Conservation (phyloP, 805 yeast species). For the Candida succiphila region DNA sequence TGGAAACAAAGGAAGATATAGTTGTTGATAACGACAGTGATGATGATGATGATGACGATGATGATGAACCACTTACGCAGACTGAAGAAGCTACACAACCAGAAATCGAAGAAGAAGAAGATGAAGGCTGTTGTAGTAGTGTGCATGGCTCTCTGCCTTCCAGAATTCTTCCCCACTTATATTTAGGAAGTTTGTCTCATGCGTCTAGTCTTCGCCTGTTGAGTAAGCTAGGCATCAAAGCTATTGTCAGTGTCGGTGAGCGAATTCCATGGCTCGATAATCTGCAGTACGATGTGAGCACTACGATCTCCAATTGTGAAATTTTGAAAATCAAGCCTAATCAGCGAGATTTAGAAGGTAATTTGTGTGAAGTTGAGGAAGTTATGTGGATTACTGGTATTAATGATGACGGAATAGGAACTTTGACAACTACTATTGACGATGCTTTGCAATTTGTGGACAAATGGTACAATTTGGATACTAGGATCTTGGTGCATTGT, state of each 20-base stretch:
- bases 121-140: constrained; percentile 22
- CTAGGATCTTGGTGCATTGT: constrained; percentile 72
- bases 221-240: constrained; percentile 53
- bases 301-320: constrained; percentile 20
- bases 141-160: constrained; percentile 72
- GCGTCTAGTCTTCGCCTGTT: constrained; percentile 66
- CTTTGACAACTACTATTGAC: constrained; percentile 51
- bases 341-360: constrained; percentile 8
- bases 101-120: not conserved
- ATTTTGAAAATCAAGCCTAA: constrained; percentile 12
- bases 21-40: not conserved
- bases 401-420: constrained; percentile 88
- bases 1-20: not conserved
- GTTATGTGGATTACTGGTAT: constrained; percentile 60
- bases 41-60: constrained; percentile 13
- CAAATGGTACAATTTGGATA: constrained; percentile 27
- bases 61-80: constrained; percentile 16
- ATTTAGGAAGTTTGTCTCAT: constrained; percentile 76
- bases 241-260: constrained; percentile 85
- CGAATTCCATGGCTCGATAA: constrained; percentile 48
- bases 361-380: constrained; percentile 27
- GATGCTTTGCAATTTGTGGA: constrained; percentile 60
- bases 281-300: constrained; percentile 7
- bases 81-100: not conserved
- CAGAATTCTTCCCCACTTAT: constrained; percentile 69